Base-by-base conservation (phyloP, 2,329 filamentous ascomycete species). In the Dactylellina cionopaga region DNA sequence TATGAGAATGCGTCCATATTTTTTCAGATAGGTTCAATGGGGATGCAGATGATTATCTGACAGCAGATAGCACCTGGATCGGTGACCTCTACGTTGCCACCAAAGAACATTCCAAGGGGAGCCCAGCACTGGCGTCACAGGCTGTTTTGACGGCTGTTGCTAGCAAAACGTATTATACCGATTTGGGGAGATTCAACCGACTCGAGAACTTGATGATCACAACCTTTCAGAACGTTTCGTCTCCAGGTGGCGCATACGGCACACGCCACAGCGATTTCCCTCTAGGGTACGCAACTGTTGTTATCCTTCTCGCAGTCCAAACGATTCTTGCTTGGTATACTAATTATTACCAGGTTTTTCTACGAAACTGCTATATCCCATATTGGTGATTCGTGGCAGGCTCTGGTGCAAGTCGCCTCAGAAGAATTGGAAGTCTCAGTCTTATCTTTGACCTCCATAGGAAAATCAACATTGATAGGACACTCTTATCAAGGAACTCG, bases 371-470 rank as follows among this genome's bases (percentile, higher is more conserved):
- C 24, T 0, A 19, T 47, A 5, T 31, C 55, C 7, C 37, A 37
- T 31, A 59, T 59, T 15, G 55, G 55, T 24, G 55, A 59, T 25
- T 17, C 39, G 5, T 59, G 55, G 55, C 55, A 59, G 25, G 55
- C 55, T 2, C 10, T 59, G 22, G 55, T 25, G 5, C 55, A 59
- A n/a, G 24, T 59, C 19, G 55, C 51, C 0, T 3, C 15, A 10
- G 51, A 55, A 11, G 49, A 54, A 31, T 54, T 54, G 22, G 49
- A 33, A 13, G 46, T n/a, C n/a, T n/a, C n/a, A n/a, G n/a, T n/a
- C n/a, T n/a, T n/a, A n/a, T n/a, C n/a, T n/a, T n/a, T n/a, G n/a
- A n/a, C n/a, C n/a, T n/a, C n/a, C n/a, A n/a, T n/a, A n/a, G n/a
- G n/a, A n/a, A n/a, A n/a, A n/a, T n/a, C n/a, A n/a, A n/a, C n/a